A percentile compares a stretch with the other conserved stretches of the same genome.
Evolutionary conservation across 2,329 filamentous ascomycete genomes (phyloP).

Genomic region (Alternaria gansuensis): DNA sequence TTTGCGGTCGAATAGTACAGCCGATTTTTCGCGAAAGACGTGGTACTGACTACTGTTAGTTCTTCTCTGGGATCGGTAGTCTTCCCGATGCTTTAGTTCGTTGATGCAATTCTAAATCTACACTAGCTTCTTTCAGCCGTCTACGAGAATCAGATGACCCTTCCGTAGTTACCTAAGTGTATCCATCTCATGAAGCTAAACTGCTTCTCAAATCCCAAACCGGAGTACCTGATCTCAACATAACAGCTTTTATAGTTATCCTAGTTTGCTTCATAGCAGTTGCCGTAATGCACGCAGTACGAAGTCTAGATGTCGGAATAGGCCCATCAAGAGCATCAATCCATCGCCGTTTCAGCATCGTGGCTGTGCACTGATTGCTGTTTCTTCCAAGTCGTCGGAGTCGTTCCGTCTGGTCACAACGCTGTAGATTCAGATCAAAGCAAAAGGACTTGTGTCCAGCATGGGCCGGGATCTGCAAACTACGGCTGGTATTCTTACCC

Average conservation of each 20-base stretch:
- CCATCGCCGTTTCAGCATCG: constrained; percentile 7
- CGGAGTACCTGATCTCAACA: constrained; percentile 6
- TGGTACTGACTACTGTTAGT: constrained; percentile 10
- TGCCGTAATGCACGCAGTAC: constrained; percentile 6
- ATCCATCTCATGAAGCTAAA: not conserved
- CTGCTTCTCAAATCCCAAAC: not conserved
- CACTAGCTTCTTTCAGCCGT: not conserved
- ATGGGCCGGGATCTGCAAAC: constrained; percentile 18
- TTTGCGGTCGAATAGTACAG: constrained; percentile 5
- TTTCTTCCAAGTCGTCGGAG: constrained; percentile 10
- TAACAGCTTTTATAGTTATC: constrained; percentile 1
- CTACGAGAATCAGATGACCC: constrained; percentile 3
- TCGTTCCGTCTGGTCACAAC: constrained; percentile 15
- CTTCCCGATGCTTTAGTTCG: constrained; percentile 12
- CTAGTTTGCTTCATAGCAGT: constrained; percentile 6
- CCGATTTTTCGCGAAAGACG: constrained; percentile 1
- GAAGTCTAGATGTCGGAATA: constrained; percentile 3
- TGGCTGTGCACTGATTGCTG: constrained; percentile 5
- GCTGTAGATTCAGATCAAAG: constrained; percentile 4
- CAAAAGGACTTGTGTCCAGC: constrained; percentile 3
- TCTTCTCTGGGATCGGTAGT: constrained; percentile 19
- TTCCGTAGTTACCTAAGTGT: not conserved
- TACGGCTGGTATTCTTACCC: constrained; percentile 10
- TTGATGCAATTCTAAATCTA: constrained; percentile 7
- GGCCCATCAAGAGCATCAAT: constrained; percentile 8